Percentiles rank a stretch among this genome's conserved stretches.
phyloP scores from a whole-genome alignment of 2,329 filamentous ascomycete species.

The Tolypocladium tundrense region DNA sequence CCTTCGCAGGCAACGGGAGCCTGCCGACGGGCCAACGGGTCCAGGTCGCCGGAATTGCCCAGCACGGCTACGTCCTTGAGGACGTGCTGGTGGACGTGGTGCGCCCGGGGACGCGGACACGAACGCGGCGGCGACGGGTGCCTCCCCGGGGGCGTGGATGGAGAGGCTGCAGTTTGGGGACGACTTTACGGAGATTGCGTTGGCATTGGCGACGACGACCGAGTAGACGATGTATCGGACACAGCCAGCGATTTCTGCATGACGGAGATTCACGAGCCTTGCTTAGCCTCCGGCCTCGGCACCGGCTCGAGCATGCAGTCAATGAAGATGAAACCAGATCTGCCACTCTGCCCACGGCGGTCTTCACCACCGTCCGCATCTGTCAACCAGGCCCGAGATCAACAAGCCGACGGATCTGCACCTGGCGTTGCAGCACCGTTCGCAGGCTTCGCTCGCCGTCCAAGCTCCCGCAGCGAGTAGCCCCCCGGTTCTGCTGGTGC shows the following conservation, averaged over 20 bases:
- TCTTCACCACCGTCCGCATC: neutral
- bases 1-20: constrained; percentile 21
- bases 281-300: neutral
- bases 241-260: too few relatives aligned
- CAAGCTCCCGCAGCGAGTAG: neutral
- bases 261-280: neutral
- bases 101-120: constrained; percentile 36
- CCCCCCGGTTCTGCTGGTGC: neutral
- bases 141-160: constrained; percentile 29
- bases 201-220: neutral
- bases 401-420: neutral
- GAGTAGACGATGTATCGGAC: neutral
- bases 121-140: constrained; percentile 34
- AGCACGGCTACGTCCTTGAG: constrained; percentile 31
- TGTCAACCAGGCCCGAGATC: neutral
- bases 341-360: neutral
- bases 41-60: constrained; percentile 16
- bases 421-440: neutral
- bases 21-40: constrained; percentile 26
- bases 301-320: neutral
- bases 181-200: constrained; percentile 21
- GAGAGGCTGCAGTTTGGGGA: constrained; percentile 25
- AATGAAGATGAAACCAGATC: neutral
- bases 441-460: neutral
- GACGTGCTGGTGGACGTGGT: constrained; percentile 36